phyloP scores from a whole-genome alignment of 257 asterid genomes.

The Solanum dulcamara region DNA sequence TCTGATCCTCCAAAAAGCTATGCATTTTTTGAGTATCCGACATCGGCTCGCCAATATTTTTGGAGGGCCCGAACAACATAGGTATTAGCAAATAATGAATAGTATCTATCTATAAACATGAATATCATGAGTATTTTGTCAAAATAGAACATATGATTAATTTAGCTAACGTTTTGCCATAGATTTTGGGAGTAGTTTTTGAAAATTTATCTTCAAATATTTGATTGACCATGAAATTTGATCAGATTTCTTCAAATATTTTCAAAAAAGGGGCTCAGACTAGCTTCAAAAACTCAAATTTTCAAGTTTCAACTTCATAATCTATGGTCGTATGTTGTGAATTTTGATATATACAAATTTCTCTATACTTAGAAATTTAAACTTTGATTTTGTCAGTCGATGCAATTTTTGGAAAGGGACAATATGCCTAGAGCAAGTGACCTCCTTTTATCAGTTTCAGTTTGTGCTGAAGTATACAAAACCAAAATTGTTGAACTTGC shows the following conservation, averaged over 20 bases:
- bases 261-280: too few species aligned
- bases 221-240: not conserved
- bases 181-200: not conserved
- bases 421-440: constrained; percentile 27
- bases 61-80: not conserved
- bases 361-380: not conserved
- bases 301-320: not conserved
- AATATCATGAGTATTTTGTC: not conserved
- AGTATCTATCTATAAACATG: not conserved
- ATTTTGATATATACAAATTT: not conserved
- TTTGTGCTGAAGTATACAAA: constrained; percentile 20
- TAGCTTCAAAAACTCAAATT: too few species aligned
- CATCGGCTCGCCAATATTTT: not conserved
- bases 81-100: not conserved
- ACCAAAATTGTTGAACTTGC: constrained; percentile 25
- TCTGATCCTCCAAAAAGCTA: not conserved
- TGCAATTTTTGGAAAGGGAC: not conserved
- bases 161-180: not conserved
- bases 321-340: not conserved
- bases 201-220: not conserved
- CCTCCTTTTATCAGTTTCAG: constrained; percentile 40
- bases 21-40: not conserved
- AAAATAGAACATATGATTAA: not conserved
- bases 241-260: not conserved
- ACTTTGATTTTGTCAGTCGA: not conserved